A percentile compares a stretch with the other conserved stretches of the same genome.
Evolutionary conservation across 2,329 filamentous ascomycete genomes (phyloP).

Genomic region (Alternaria viburni): DNA sequence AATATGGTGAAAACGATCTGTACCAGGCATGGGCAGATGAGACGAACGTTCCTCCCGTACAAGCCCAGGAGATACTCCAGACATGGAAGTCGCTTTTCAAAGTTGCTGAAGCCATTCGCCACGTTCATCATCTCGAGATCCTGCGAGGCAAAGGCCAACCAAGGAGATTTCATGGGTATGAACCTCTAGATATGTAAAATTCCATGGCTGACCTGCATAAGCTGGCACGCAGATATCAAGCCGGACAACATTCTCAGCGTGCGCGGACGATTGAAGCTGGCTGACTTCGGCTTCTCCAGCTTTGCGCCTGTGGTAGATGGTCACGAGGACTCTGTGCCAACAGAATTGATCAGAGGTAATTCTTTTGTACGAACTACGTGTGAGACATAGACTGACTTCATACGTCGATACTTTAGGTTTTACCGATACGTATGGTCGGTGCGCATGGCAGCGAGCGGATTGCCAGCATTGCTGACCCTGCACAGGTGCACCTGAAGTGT

Average conservation of each 20-base stretch:
- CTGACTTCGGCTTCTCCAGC: constrained; percentile 47
- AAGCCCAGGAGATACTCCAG: constrained; percentile 30
- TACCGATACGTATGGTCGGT: constrained; percentile 42
- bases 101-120: constrained; percentile 37
- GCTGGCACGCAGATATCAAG: constrained; percentile 54
- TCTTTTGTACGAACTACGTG: too few relatives aligned
- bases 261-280: constrained; percentile 45
- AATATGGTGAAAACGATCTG: constrained; percentile 47
- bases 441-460: too few relatives aligned
- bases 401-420: constrained; percentile 23
- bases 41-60: constrained; percentile 32
- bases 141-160: neutral
- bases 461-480: too few relatives aligned
- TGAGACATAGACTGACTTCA: too few relatives aligned
- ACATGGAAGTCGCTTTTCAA: constrained; percentile 44
- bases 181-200: accelerated
- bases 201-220: constrained; percentile 18
- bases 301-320: constrained; percentile 20
- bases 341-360: neutral
- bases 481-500: constrained; percentile 27
- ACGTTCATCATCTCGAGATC: constrained; percentile 30
- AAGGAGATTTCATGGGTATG: neutral
- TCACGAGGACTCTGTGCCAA: neutral
- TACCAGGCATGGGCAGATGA: constrained; percentile 33
- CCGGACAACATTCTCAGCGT: constrained; percentile 53